These are phyloP conservation scores for Ulmus americana DNA, from an alignment of 331 rosid genomes.

Conservation along the genomic window DNA sequence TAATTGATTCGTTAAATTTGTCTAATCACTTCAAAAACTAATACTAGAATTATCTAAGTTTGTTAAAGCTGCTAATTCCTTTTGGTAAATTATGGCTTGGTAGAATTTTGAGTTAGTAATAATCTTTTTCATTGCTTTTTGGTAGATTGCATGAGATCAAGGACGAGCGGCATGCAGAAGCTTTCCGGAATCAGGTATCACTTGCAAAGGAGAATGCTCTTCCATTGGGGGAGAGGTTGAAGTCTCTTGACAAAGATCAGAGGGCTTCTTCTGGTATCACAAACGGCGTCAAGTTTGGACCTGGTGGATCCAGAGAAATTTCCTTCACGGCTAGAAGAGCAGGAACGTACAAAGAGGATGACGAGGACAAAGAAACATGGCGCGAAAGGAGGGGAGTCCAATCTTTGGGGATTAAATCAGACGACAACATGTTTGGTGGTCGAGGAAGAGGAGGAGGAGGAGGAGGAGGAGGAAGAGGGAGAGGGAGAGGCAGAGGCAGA, in stretches of 20 bases:
- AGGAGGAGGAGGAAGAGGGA: constrained; percentile 17
- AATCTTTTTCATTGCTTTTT: neutral
- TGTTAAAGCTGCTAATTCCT: neutral
- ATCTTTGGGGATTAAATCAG: constrained; percentile 46
- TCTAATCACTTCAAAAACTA: neutral
- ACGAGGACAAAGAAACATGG: constrained; percentile 33
- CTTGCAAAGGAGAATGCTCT: constrained; percentile 66
- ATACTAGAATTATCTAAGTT: neutral
- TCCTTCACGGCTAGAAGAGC: constrained; percentile 65
- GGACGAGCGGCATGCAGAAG: constrained; percentile 87
- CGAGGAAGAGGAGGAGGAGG: constrained; percentile 6
- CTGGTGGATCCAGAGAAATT: constrained; percentile 84
- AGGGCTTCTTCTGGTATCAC: constrained; percentile 37
- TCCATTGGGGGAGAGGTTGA: constrained; percentile 80
- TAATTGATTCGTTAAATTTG: neutral
- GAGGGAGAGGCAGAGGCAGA: constrained; percentile 17
- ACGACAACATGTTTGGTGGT: constrained; percentile 18
- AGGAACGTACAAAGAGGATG: constrained; percentile 58
- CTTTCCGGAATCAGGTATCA: constrained; percentile 65
- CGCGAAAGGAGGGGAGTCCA: constrained; percentile 57
- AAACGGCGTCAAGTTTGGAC: constrained; percentile 60
- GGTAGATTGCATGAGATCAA: constrained; percentile 76
- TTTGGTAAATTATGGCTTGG: neutral
- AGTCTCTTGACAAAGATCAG: constrained; percentile 40
- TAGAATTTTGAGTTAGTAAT: neutral